phyloP scores from a whole-genome alignment of 768 basidiomycete species.

The Suillus occidentalis region DNA sequence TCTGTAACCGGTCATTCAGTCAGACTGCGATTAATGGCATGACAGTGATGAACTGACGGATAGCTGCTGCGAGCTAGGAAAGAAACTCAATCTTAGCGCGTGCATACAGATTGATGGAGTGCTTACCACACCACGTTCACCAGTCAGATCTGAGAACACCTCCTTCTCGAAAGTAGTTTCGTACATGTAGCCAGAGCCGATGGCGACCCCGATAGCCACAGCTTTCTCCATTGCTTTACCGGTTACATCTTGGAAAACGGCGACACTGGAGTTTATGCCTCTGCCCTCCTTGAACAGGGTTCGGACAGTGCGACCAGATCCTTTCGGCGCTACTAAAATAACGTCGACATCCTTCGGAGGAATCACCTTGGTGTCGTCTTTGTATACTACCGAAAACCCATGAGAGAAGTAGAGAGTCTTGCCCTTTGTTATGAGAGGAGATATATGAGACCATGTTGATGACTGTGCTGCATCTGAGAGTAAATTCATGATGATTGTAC shows the following conservation, averaged over 20 bases:
- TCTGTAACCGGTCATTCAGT: slow-evolving; percentile 42
- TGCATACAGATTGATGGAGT: not conserved
- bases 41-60: slow-evolving; percentile 47
- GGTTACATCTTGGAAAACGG: slow-evolving; percentile 96
- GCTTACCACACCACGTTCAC: slow-evolving; percentile 88
- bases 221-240: slow-evolving; percentile 99
- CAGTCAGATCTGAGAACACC: slow-evolving; percentile 98
- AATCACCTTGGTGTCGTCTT: slow-evolving; percentile 92
- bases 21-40: not conserved
- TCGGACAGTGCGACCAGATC: slow-evolving; percentile 97
- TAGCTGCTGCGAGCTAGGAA: slow-evolving; percentile 81
- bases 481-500: slow-evolving; percentile 99
- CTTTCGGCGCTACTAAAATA: slow-evolving; percentile 98
- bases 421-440: slow-evolving; percentile 97
- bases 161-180: slow-evolving; percentile 99
- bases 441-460: slow-evolving; percentile 85
- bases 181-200: slow-evolving; percentile 97
- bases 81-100: not conserved
- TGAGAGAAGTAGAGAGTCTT: slow-evolving; percentile 99
- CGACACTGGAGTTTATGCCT: slow-evolving; percentile 93
- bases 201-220: slow-evolving; percentile 87
- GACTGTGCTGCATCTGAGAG: slow-evolving; percentile 98
- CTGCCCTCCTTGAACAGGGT: slow-evolving; percentile 99
- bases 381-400: slow-evolving; percentile 98
- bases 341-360: slow-evolving; percentile 97